Conservation (phyloP, 306 rosid species). For the Dicorynia guianensis region DNA sequence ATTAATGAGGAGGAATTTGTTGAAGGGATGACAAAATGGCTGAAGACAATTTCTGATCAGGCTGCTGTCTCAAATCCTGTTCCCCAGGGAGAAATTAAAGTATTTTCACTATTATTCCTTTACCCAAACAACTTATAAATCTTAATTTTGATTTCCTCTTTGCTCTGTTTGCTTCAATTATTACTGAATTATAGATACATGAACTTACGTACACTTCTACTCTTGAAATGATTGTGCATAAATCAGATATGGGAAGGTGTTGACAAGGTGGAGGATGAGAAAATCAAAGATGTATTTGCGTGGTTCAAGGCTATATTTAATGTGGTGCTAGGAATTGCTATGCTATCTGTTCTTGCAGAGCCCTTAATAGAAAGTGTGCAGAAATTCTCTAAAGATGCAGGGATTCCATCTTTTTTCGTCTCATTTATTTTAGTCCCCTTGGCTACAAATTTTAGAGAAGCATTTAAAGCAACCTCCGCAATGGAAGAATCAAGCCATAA, state of each 20-base stretch:
- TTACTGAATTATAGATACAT: not conserved
- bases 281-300: conserved; percentile 36
- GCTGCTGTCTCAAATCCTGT: conserved; percentile 4
- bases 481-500: conserved; percentile 58
- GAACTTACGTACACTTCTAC: not conserved
- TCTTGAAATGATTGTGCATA: conserved; percentile 18
- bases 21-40: conserved; percentile 33
- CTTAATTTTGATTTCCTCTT: not conserved
- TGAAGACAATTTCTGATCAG: conserved; percentile 10
- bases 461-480: conserved; percentile 50
- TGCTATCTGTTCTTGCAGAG: conserved; percentile 64
- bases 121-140: not conserved
- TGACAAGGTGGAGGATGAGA: conserved; percentile 51
- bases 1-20: conserved; percentile 37
- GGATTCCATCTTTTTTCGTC: conserved; percentile 62
- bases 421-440: conserved; percentile 66
- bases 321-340: conserved; percentile 49
- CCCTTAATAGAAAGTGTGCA: conserved; percentile 66
- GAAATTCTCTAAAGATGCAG: conserved; percentile 51
- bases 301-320: conserved; percentile 50
- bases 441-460: conserved; percentile 73
- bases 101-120: conserved; percentile 27
- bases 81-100: conserved; percentile 18
- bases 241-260: conserved; percentile 57
- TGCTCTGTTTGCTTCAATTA: not conserved